Percentiles rank a stretch among this genome's conserved stretches.
phyloP scores from a whole-genome alignment of 2,329 filamentous ascomycete species.

The Talaromyces sp. region DNA sequence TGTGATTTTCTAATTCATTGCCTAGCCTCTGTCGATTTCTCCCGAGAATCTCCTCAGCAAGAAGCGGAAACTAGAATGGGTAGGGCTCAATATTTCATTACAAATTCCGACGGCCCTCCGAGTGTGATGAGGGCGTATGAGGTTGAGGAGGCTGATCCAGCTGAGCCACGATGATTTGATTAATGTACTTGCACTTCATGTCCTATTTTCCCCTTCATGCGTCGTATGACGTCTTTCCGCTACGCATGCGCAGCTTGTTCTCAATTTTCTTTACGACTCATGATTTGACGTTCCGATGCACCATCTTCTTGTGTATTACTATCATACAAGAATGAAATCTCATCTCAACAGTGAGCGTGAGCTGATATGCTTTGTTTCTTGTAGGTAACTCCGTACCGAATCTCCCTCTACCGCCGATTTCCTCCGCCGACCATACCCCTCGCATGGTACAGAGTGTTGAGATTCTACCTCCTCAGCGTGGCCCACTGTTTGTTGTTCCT shows the following conservation, averaged over 20 bases:
- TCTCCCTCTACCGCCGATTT: constrained; percentile 21
- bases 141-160: constrained; percentile 34
- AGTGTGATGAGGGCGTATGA: constrained; percentile 38
- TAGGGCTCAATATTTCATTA: constrained; percentile 35
- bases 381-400: constrained; percentile 32
- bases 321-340: constrained; percentile 3
- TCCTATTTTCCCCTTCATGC: neutral
- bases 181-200: constrained; percentile 12
- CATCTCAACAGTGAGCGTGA: constrained; percentile 11
- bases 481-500: constrained; percentile 47
- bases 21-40: constrained; percentile 21
- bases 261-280: neutral
- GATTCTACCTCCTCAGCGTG: constrained; percentile 25
- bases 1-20: constrained; percentile 7
- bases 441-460: constrained; percentile 25
- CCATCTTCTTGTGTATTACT: neutral
- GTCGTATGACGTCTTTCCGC: neutral
- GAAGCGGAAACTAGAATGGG: constrained; percentile 28
- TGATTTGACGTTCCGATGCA: neutral
- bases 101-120: constrained; percentile 27
- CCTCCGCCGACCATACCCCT: constrained; percentile 22
- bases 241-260: neutral
- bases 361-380: constrained; percentile 20
- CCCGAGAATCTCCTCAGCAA: constrained; percentile 23
- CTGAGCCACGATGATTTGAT: constrained; percentile 13